Conservation (phyloP, 2,329 filamentous ascomycete species). For the Orbilia javanica region DNA sequence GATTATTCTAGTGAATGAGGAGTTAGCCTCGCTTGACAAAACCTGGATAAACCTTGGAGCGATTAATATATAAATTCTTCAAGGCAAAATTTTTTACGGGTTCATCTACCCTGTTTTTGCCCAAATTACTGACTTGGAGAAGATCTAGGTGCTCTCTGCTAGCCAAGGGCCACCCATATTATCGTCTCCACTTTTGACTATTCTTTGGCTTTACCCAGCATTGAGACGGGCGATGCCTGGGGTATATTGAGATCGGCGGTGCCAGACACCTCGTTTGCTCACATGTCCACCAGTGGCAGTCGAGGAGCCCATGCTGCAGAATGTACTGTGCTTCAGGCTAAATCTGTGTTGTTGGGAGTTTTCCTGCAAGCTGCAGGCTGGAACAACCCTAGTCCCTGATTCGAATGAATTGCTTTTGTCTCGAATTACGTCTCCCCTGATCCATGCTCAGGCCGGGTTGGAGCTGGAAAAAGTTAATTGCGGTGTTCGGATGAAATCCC, state of each 20-base stretch:
- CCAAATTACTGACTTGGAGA: slow-evolving; percentile 11
- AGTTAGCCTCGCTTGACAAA: slow-evolving; percentile 40
- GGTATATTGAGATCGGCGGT: slow-evolving; percentile 45
- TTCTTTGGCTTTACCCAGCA: slow-evolving; percentile 24
- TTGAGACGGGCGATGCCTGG: slow-evolving; percentile 25
- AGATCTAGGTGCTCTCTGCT: slow-evolving; percentile 44
- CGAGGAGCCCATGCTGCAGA: slow-evolving; percentile 14
- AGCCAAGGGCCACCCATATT: slow-evolving; percentile 24
- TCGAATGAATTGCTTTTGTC: slow-evolving; percentile 16
- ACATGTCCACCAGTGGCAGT: slow-evolving; percentile 53
- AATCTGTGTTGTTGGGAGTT: slow-evolving; percentile 45
- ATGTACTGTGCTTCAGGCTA: slow-evolving; percentile 46
- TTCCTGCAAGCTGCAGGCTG: slow-evolving; percentile 46
- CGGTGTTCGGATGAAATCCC: slow-evolving; percentile 57
- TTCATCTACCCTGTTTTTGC: slow-evolving; percentile 1
- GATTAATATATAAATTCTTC: slow-evolving; percentile 50
- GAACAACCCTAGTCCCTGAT: slow-evolving; percentile 43
- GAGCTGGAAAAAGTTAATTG: slow-evolving; percentile 59
- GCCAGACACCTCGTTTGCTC: slow-evolving; percentile 43
- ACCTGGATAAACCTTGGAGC: slow-evolving; percentile 55
- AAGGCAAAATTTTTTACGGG: slow-evolving; percentile 21
- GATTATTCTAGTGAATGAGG: slow-evolving; percentile 49
- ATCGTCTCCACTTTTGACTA: slow-evolving; percentile 47
- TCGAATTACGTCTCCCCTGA: slow-evolving; percentile 12
- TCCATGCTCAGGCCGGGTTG: slow-evolving; percentile 47